Base-by-base conservation (phyloP, 73 alveolate genomes). In the Paramecium tetraurelia region DNA sequence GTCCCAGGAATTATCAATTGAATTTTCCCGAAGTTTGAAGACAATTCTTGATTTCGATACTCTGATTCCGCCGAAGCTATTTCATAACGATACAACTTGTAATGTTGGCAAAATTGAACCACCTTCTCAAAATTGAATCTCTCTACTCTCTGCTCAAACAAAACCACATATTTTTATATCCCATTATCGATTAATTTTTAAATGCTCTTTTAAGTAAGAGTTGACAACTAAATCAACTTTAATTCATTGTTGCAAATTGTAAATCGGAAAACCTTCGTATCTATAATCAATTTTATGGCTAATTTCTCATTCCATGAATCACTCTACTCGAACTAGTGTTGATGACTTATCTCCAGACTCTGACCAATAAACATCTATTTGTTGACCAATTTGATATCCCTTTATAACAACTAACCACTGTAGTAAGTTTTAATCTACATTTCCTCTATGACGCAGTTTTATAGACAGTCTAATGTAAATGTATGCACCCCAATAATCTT, bases 401-500 rank as follows among this genome's bases (percentile, higher is more conserved):
- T 80, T 22, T 41, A 80, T 6, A 80, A 14, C 6, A 80, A 41
- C 14, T 80, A 18, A 21, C 38, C 90, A 41, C 48, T 14, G 40
- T 38, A 80, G 24, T 80, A 80, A 2, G 57, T 80, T 21, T 80
- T 80, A 12, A 80, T 59, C 24, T 33, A 46, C 75, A 80, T 46
- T 80, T 63, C 84, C 12, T 63, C 84, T 9, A 63, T 63, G 9
- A 22, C 84, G 31, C 84, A 63, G 31, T 63, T 63, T 63, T 63
- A 27, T 10, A 12, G 10, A 3, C 50, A 27, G 8, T 33, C 76
- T n/a, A 80, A n/a, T 16, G 12, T 36, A 80, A 80, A 80, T 21
- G 70, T 80, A 63, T 80, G 90, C 7, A 80, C 57, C 8, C 90
- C 90, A 8, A 24, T 44, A 10, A 80, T 24, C 57, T 46, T 80